Evolutionary conservation across 352 stramenopile species (phyloP), one percentile per base, ranked within the genome.

Genomic region (Phytophthora parvispora): DNA sequence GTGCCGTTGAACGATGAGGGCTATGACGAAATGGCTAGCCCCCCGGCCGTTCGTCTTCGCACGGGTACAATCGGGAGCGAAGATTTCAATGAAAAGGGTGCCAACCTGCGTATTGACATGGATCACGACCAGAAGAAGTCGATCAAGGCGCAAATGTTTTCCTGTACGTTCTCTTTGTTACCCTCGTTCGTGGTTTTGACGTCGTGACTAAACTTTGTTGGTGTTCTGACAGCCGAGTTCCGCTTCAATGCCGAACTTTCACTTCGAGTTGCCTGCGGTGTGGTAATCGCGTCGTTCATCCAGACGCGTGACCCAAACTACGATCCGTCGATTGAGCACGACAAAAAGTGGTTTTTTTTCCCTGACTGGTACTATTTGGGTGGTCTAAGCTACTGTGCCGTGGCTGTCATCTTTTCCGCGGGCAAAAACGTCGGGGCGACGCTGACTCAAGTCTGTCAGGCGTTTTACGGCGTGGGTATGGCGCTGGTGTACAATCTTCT

Each of bases 401-500:
- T 90, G 20, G 84, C 85, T 29, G 84, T 91, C 13, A 92, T 94
- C 47, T 94, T 93, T 63, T 89, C 83, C n/a, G 75, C 85, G 8
- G 75, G 81, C 18, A 90, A 90, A 63, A 94, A 91, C 58, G 75
- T 92, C 5, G 87, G 87, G 28, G 84, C 76, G 4, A 94, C 85
- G 20, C 74, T 91, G 18, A 86, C 73, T 25, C 72, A 91, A 40
- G 78, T 94, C 20, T 94, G 77, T 53, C 87, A 94, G 61, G 79
- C 86, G 18, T 91, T 94, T 57, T 90, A 89, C 49, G 87, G 87
- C 20, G 83, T 92, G n/a, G 85, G 87, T 40, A 86, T 94, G 67
- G 87, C 87, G 52, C 72, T 94, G 12, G 64, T 94, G 51, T 94
- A 91, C 81, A 94, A 92, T 71, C 84, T 92, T 25, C 43, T 92